Evolutionary conservation across 345 rosid species (phyloP), one percentile per base, ranked within the genome.

Genomic region (Punica granatum): DNA sequence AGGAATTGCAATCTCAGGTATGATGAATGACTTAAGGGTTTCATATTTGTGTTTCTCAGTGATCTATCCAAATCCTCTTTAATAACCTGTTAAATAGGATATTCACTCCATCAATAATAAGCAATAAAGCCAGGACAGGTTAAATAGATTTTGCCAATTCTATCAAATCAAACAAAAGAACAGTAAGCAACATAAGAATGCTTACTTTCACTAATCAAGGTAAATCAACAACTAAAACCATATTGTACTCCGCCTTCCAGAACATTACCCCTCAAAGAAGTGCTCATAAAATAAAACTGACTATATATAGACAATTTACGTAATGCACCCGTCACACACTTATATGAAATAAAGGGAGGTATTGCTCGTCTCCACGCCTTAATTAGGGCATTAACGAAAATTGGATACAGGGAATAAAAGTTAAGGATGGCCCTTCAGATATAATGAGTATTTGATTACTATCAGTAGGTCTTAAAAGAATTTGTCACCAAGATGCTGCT

Each of bases 1-100:
- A 94, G 79, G 66, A 94, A 80, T 79, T 91, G 95, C 77, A 91
- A 84, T 74, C 96, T 85, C 89, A 86, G 71, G 78, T 89, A 94
- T 35, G 90, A 73, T 54, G 99, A 91, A 82, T 91, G 99, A 77
- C 75, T 85, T 67, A 91, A 80, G 48, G 99, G 96, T 79, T 88
- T 94, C 90, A 94, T 85, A 75, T 94, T 94, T 66, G 81, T 76
- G 69, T 94, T 94, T 78, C 82, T 94, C 64, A 89, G 69, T 64
- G 78, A 74, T 79, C 97, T 85, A 83, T 86, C 95, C 78, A 84
- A 68, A 62, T 86, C 75, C 85, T 94, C 99, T 82, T 89, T 94
- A 70, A 91, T 91, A 63, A 86, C 92, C 99, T 94, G 84, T 75
- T 31, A 59, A 25, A 64, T 23, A 46, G 39, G 31, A 3, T 25